Evolutionary conservation across 208 protist genomes (phyloP).

Genomic region (Leptomonas pyrrhocoris): DNA sequence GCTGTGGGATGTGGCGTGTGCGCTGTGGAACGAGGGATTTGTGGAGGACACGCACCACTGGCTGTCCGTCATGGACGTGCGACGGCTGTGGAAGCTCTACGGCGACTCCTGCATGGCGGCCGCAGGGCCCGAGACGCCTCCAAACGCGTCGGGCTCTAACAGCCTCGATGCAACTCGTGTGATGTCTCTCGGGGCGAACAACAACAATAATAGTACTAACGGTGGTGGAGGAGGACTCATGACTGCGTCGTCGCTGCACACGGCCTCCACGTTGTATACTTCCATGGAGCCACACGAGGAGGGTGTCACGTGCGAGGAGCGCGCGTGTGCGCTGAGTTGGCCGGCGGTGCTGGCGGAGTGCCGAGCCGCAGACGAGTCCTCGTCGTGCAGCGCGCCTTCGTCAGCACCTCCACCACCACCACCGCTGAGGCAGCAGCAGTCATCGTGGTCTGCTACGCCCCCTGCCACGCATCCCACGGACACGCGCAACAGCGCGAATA

Average conservation of each 20-base stretch:
- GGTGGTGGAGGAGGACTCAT: no score
- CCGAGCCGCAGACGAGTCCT: conserved; percentile 14
- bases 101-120: conserved; percentile 10
- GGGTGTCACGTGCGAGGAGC: conserved; percentile 4
- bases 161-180: no score
- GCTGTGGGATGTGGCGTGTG: conserved; percentile 59
- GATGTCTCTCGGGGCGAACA: no score
- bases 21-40: conserved; percentile 62
- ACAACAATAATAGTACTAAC: not conserved
- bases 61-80: conserved; percentile 49
- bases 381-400: no score
- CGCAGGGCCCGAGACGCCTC: no score
- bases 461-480: not conserved
- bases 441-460: not conserved
- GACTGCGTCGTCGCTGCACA: not conserved
- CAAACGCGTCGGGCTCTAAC: no score
- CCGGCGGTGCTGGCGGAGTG: conserved; percentile 23
- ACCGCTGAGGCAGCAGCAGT: conserved; percentile 2
- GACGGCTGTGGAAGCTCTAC: conserved; percentile 34
- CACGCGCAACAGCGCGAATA: not conserved
- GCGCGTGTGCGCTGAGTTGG: conserved; percentile 32
- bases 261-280: not conserved
- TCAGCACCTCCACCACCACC: no score
- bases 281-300: conserved; percentile 20
- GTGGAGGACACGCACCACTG: conserved; percentile 61